Percentiles rank a stretch among this genome's conserved stretches.
These are phyloP conservation scores for Persicaria maculosa DNA, from an alignment of 148 eudicot genomes.

Conservation along the genomic window DNA sequence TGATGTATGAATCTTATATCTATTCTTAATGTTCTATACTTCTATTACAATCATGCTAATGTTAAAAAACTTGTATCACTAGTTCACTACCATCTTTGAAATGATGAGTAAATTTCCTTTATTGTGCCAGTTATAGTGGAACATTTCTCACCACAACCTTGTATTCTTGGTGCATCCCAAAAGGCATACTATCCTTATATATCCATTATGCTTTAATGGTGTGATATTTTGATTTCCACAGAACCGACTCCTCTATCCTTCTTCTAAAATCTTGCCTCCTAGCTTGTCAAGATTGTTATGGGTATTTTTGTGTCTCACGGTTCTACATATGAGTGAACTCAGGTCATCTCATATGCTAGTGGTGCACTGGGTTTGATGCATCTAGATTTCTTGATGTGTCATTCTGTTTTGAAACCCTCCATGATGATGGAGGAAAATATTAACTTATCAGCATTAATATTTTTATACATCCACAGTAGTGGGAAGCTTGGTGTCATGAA, in stretches of 20 bases:
- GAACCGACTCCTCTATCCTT: background rate
- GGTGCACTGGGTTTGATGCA: too few relatives aligned
- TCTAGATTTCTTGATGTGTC: too few relatives aligned
- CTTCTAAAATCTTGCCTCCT: background rate
- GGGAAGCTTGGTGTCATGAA: background rate
- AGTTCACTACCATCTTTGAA: background rate
- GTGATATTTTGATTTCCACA: background rate
- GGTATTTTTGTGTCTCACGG: background rate
- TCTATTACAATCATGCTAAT: background rate
- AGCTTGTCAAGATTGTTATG: background rate
- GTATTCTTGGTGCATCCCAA: background rate
- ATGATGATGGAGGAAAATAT: background rate
- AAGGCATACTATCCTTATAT: background rate
- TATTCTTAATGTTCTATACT: background rate
- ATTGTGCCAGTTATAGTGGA: background rate
- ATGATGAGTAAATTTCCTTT: background rate
- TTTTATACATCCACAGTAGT: background rate
- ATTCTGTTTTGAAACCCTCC: background rate
- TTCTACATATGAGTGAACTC: too few relatives aligned
- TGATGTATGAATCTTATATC: background rate
- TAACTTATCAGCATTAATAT: background rate
- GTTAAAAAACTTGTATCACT: too few relatives aligned
- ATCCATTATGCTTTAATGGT: constrained; percentile 1
- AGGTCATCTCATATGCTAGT: too few relatives aligned
- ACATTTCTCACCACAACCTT: background rate